Conservation (phyloP, 192 early-diverging fungal species). For the Coemansia sp. region DNA sequence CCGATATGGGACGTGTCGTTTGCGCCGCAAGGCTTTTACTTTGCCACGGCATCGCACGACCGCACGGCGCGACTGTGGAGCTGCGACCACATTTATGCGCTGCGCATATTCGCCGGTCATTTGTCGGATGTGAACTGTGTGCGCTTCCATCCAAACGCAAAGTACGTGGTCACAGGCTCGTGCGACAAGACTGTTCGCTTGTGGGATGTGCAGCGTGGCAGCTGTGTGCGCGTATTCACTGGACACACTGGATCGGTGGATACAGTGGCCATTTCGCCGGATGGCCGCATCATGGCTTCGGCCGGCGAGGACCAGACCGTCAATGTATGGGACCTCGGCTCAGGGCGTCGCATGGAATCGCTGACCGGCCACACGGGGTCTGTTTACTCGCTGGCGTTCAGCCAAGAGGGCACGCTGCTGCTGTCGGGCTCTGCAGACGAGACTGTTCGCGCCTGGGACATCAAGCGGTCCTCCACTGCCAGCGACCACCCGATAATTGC, state of each 20-base stretch:
- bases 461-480: constrained; percentile 59
- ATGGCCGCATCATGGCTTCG: constrained; percentile 88
- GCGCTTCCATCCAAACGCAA: constrained; percentile 95
- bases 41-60: constrained; percentile 95
- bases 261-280: constrained; percentile 85
- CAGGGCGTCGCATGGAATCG: constrained; percentile 77
- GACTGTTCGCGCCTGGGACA: constrained; percentile 90
- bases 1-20: constrained; percentile 97
- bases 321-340: constrained; percentile 89
- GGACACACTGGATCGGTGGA: constrained; percentile 83
- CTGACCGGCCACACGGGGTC: constrained; percentile 82
- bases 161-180: constrained; percentile 91
- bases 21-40: constrained; percentile 89
- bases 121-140: constrained; percentile 94
- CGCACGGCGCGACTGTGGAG: constrained; percentile 95
- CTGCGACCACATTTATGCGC: constrained; percentile 91
- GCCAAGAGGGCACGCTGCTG: constrained; percentile 73
- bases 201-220: constrained; percentile 92
- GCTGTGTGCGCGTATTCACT: constrained; percentile 85
- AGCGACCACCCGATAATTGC: constrained; percentile 42
- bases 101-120: constrained; percentile 98
- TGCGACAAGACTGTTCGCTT: constrained; percentile 84
- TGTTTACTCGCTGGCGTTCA: constrained; percentile 86
- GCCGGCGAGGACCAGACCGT: constrained; percentile 70
- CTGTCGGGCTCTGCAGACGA: constrained; percentile 85